Percentiles rank a stretch among this genome's conserved stretches.
Evolutionary conservation across 2,329 filamentous ascomycete genomes (phyloP).

Genomic region (Pseudogymnoascus sp.): DNA sequence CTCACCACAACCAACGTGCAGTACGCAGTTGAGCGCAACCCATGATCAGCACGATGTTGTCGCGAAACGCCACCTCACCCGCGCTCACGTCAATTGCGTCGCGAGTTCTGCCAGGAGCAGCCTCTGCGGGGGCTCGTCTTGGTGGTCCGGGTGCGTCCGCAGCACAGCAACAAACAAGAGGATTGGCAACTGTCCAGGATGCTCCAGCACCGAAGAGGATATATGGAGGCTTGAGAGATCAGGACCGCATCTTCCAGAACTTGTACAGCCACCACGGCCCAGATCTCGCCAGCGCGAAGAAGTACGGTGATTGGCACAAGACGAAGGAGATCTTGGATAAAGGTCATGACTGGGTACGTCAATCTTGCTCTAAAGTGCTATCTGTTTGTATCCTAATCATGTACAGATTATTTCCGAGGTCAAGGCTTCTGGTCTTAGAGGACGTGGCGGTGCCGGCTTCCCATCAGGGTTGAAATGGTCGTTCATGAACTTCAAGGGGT

Average conservation of each 20-base stretch:
- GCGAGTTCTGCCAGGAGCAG: slow-evolving; percentile 27
- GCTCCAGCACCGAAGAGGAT: slow-evolving; percentile 60
- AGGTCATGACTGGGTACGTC: slow-evolving; percentile 81
- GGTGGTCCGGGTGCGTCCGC: slow-evolving; percentile 28
- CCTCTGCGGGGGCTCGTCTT: slow-evolving; percentile 24
- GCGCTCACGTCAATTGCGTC: slow-evolving; percentile 27
- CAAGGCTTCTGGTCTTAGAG: slow-evolving; percentile 91
- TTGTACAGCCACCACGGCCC: slow-evolving; percentile 88
- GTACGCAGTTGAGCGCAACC: slow-evolving; percentile 30
- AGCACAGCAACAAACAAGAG: slow-evolving; percentile 54
- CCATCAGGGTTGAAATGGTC: slow-evolving; percentile 99
- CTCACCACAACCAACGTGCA: slow-evolving; percentile 9
- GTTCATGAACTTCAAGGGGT: slow-evolving; percentile 99
- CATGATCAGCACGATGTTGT: slow-evolving; percentile 29
- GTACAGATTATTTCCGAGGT: slow-evolving; percentile 88
- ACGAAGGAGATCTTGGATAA: slow-evolving; percentile 97
- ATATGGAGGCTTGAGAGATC: slow-evolving; percentile 85
- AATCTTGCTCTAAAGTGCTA: background rate
- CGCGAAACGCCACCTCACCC: slow-evolving; percentile 31
- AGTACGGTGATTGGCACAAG: slow-evolving; percentile 99
- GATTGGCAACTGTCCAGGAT: slow-evolving; percentile 77
- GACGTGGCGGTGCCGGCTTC: slow-evolving; percentile 95
- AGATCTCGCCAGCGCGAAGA: slow-evolving; percentile 89
- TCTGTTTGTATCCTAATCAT: background rate
- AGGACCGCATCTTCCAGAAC: slow-evolving; percentile 99